phyloP scores from a whole-genome alignment of 805 yeast species.

The Wickerhamiella shivajii region DNA sequence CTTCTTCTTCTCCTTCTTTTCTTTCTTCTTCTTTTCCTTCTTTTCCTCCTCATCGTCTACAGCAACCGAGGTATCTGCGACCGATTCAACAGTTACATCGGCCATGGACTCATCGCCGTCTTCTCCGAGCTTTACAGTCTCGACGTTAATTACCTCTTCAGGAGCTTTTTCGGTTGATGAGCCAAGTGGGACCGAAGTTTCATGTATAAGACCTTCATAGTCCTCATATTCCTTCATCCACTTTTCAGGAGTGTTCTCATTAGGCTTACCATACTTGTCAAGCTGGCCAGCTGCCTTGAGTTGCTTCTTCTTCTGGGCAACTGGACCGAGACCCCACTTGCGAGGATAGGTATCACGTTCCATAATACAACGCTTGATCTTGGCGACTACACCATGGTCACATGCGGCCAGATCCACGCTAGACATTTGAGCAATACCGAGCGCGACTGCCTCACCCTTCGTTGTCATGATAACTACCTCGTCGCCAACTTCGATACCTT shows the following conservation, averaged over 20 bases:
- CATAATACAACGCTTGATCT: constrained; percentile 98
- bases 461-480: constrained; percentile 97
- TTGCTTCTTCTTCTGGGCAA: constrained; percentile 97
- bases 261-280: constrained; percentile 86
- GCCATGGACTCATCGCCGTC: no score
- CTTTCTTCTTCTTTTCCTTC: neutral
- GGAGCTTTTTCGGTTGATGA: no score
- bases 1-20: no score
- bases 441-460: constrained; percentile 98
- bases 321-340: constrained; percentile 99
- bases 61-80: no score
- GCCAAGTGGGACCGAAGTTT: no score
- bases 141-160: no score
- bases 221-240: constrained; percentile 90
- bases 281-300: constrained; percentile 93
- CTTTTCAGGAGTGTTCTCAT: constrained; percentile 82
- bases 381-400: constrained; percentile 97
- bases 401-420: constrained; percentile 92
- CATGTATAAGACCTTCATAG: no score
- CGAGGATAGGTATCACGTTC: constrained; percentile 98
- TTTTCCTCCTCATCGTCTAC: neutral
- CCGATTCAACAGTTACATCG: no score
- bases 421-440: constrained; percentile 97
- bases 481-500: constrained; percentile 91
- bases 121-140: no score